phyloP scores from a whole-genome alignment of 352 stramenopile species.

The Phytopythium delawarense region DNA sequence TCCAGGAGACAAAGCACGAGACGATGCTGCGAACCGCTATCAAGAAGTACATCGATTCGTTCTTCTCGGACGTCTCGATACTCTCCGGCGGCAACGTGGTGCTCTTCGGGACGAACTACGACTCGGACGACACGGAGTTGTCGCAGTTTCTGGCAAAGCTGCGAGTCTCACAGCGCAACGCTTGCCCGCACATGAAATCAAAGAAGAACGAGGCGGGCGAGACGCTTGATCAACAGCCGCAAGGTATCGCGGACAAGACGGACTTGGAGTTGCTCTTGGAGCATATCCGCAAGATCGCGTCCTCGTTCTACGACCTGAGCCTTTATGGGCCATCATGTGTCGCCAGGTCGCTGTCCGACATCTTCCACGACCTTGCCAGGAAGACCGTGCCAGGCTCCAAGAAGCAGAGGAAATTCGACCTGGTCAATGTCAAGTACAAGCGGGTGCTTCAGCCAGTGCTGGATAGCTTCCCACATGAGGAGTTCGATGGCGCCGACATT shows the following conservation, averaged over 20 bases:
- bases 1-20: slow-evolving; percentile 33
- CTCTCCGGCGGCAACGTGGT: slow-evolving; percentile 28
- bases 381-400: slow-evolving; percentile 10
- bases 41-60: slow-evolving; percentile 41
- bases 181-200: background rate
- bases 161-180: slow-evolving; percentile 12
- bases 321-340: slow-evolving; percentile 41
- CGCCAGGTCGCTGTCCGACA: slow-evolving; percentile 23
- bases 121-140: slow-evolving; percentile 45
- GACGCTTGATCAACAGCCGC: background rate
- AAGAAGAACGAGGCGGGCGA: background rate
- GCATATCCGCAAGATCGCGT: slow-evolving; percentile 40
- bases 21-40: slow-evolving; percentile 32
- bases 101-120: slow-evolving; percentile 45
- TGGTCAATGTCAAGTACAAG: slow-evolving; percentile 27
- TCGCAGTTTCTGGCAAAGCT: slow-evolving; percentile 49
- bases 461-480: slow-evolving; percentile 19
- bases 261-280: slow-evolving; percentile 43
- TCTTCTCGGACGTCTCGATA: slow-evolving; percentile 24
- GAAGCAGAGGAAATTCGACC: slow-evolving; percentile 24
- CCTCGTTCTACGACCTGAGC: slow-evolving; percentile 45
- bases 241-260: background rate
- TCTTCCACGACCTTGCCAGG: slow-evolving; percentile 26
- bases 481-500: slow-evolving; percentile 29
- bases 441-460: slow-evolving; percentile 29